phyloP scores from a whole-genome alignment of 768 basidiomycete genomes.

The Kwoniella sp. region DNA sequence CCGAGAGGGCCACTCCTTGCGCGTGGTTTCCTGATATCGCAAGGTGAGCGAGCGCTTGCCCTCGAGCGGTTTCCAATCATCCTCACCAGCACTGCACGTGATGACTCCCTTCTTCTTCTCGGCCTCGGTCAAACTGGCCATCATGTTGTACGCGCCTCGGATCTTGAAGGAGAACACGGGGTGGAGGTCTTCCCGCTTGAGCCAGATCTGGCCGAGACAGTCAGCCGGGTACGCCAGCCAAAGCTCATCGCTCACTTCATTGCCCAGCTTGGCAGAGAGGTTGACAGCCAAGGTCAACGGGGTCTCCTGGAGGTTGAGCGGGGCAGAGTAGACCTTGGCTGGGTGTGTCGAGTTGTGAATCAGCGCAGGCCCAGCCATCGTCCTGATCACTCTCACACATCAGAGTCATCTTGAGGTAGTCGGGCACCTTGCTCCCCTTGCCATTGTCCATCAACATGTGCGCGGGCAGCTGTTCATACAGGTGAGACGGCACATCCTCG shows the following conservation, averaged over 20 bases:
- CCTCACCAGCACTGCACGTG: conserved; percentile 96
- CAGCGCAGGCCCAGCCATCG: neutral
- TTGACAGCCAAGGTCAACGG: conserved; percentile 82
- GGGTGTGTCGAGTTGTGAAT: neutral
- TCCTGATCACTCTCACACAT: conserved; percentile 41
- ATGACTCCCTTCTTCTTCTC: conserved; percentile 97
- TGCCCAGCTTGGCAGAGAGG: conserved; percentile 80
- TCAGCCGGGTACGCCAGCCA: neutral
- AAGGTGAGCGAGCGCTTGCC: neutral
- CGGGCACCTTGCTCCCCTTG: conserved; percentile 34
- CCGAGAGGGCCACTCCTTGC: conserved; percentile 96
- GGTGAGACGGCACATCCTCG: conserved; percentile 46
- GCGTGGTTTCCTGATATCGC: conserved; percentile 80
- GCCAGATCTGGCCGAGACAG: conserved; percentile 60
- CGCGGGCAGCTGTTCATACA: conserved; percentile 46
- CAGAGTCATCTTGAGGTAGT: conserved; percentile 48
- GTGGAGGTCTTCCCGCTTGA: conserved; percentile 95
- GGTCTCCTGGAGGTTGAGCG: conserved; percentile 55
- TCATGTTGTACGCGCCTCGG: conserved; percentile 96
- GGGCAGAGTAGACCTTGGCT: conserved; percentile 50
- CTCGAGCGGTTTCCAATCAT: conserved; percentile 34
- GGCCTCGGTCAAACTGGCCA: conserved; percentile 76
- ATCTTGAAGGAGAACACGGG: conserved; percentile 97
- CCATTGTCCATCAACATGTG: conserved; percentile 35
- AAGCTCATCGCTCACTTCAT: conserved; percentile 53